Evolutionary conservation across 306 rosid genomes (phyloP).

Genomic region (Rosa chinensis): DNA sequence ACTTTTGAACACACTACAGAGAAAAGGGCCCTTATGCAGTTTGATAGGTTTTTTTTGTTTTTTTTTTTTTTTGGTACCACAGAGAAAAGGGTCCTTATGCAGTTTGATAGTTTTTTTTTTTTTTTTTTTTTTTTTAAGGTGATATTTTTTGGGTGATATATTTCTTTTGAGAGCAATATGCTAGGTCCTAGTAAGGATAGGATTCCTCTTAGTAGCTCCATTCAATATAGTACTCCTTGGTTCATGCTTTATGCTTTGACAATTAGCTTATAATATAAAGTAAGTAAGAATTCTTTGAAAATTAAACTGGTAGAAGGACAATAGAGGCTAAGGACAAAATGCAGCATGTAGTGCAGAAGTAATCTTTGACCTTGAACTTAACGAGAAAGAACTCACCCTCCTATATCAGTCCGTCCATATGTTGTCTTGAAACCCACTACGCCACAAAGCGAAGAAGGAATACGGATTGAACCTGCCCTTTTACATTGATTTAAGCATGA

Average conservation of each 20-base stretch:
- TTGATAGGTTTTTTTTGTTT: too few species aligned
- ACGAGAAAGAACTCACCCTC: constrained; percentile 63
- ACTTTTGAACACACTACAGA: background rate
- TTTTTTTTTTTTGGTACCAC: too few species aligned
- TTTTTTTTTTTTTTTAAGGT: too few species aligned
- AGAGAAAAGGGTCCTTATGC: too few species aligned
- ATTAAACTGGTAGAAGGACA: background rate
- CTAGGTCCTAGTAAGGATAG: background rate
- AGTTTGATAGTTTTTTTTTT: background rate
- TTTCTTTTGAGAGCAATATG: background rate
- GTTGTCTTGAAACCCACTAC: constrained; percentile 92
- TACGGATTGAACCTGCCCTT: constrained; percentile 88
- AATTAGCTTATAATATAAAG: background rate
- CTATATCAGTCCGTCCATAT: constrained; percentile 70
- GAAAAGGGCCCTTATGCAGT: background rate
- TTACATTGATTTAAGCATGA: constrained; percentile 23
- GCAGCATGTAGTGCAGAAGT: background rate
- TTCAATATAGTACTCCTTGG: background rate
- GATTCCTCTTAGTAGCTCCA: background rate
- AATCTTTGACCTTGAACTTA: constrained; percentile 8
- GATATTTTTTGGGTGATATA: too few species aligned
- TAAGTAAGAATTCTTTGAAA: background rate
- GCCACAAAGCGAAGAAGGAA: constrained; percentile 96
- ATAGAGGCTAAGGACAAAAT: background rate
- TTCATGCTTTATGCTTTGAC: background rate